Evolutionary conservation across 768 basidiomycete species (phyloP), one percentile per base, ranked within the genome.

Genomic region (Phylloporus sp.): DNA sequence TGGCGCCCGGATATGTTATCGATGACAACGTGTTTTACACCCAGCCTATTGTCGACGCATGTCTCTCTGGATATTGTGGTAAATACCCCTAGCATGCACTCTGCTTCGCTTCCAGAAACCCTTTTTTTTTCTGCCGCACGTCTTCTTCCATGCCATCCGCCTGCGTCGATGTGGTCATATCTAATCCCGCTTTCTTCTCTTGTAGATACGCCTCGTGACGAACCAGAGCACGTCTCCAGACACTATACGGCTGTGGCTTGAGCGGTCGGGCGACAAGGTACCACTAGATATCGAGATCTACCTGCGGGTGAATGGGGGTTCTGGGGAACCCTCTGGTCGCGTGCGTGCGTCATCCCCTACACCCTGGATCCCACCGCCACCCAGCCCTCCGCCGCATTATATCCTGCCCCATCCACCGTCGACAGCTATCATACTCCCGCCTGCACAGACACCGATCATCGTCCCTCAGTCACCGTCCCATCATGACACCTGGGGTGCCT

Each of bases 271-370:
- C 16, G 72, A 75, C 46, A 76, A 69, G 5, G 80, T 84, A 6
- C 84, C 88, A 6, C 76, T 91, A 9, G 89, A 90, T 64, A 87
- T 91, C 53, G 87, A 90, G 64, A 88, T 91, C 42, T 84, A 82
- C 64, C 72, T 91, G 34, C 83, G 81, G 31, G 78, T 84, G 24
- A 70, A 71, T 31, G 68, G 60, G 18, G 50, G 64, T 34, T 64
- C 62, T 56, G 39, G 61, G 5, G 58, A 65, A 29, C 24, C 55
- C 9, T 56, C 58, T 45, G 50, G 45, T 49, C 66, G 68, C 20
- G 48, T 47, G 1, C 59, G 66, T 20, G 64, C 64, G 29, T 58
- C 63, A 16, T 66, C 70, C 43, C 68, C 70, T 45, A 64, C 61
- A 4, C 59, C 62, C 40, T 68, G 64, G 69, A 53, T 72, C 58